phyloP scores from a whole-genome alignment of 2,329 filamentous ascomycete species.

The Penicillium sclerotigenum region DNA sequence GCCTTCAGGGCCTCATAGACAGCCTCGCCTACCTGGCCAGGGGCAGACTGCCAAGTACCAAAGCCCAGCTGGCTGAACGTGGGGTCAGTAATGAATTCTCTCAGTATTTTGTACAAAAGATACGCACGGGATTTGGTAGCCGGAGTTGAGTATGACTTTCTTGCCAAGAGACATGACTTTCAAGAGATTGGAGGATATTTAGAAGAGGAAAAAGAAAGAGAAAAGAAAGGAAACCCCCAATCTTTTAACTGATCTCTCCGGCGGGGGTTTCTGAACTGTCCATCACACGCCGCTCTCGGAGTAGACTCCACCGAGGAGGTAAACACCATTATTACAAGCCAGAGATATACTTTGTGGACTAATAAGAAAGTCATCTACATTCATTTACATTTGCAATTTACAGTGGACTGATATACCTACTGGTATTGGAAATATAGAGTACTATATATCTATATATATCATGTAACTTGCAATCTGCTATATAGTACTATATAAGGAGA shows the following conservation, averaged over 20 bases:
- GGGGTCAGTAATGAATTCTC: neutral
- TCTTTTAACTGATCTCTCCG: slow-evolving; percentile 13
- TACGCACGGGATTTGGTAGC: slow-evolving; percentile 39
- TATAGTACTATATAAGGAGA: neutral
- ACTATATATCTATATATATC: neutral
- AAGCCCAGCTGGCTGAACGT: slow-evolving; percentile 37
- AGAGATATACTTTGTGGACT: too few species aligned
- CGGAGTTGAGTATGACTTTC: slow-evolving; percentile 40
- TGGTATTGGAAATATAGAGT: neutral
- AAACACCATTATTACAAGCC: too few species aligned
- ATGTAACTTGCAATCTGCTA: neutral
- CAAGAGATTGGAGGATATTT: neutral
- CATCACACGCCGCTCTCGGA: slow-evolving; percentile 21
- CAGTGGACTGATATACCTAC: too few species aligned
- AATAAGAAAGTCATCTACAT: neutral
- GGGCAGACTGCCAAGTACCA: slow-evolving; percentile 42
- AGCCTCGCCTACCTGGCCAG: slow-evolving; percentile 40
- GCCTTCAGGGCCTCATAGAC: slow-evolving; percentile 41
- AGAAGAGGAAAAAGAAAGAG: slow-evolving; percentile 2
- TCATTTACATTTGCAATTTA: neutral
- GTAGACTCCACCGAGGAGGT: slow-evolving; percentile 19
- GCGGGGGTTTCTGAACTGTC: slow-evolving; percentile 12
- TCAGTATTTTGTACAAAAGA: neutral
- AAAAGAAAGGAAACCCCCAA: slow-evolving; percentile 3
- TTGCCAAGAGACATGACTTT: slow-evolving; percentile 41